Evolutionary conservation across 176 grass and related monocot species (phyloP), one percentile per base, ranked within the genome.

Genomic region (Lolium multiflorum): DNA sequence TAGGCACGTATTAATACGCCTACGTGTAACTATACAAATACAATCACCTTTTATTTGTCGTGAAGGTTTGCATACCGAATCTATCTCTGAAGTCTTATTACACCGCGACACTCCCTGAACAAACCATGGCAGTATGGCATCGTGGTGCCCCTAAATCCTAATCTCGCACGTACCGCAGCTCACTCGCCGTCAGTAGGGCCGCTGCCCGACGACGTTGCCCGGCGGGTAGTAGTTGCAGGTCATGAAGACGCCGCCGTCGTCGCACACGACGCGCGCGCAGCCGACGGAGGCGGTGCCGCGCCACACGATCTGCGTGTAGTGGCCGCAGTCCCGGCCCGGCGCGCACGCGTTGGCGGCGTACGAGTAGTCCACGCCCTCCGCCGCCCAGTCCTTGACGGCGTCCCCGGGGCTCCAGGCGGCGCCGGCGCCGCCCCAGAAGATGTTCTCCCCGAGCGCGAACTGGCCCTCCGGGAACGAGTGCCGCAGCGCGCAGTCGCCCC

Each of bases 231-330:
- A 93, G 87, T 93, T 95, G 71, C 94, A 95, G 9, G 87, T 89
- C 13, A 95, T 95, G 81, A 95, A 95, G 7, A 93, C 87, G 3
- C 83, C 87, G 3, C 94, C 87, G 13, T 54, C 81, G 67, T 91
- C 87, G 82, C 94, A 95, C 4, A 28, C 84, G 9, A 81, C 91
- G n/a, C 91, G 73, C 0, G 91, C 89, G 22, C 94, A 93, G 0
- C 89, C 94, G 6, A 93, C 77, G 9, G 81, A 58, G 21, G 65
- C 60, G 24, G 94, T 95, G 66, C 60, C 57, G 9, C 81, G 68
- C 94, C 94, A 95, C 59, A 95, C 91, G 81, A 95, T 91, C 89
- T 95, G 94, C 1, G 87, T 95, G 89, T 95, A 95, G 85, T 95
- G 94, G 0, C 72, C 86, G 84, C 94, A 95, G 69, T 93, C 81